Evolutionary conservation across 768 basidiomycete species (phyloP).

Genomic region (Russula brevipes): DNA sequence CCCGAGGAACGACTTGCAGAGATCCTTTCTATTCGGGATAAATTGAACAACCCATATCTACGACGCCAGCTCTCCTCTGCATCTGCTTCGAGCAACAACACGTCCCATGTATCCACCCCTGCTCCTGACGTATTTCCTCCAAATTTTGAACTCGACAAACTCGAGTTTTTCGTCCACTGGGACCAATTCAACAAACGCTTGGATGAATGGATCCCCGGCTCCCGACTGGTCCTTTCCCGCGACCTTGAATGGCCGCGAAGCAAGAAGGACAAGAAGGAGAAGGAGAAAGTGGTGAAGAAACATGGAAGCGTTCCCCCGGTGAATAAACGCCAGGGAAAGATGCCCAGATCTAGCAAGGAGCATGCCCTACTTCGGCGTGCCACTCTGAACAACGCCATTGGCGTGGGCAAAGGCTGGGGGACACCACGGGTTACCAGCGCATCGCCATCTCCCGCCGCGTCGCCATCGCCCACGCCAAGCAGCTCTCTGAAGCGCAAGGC

Average conservation of each 20-base stretch:
- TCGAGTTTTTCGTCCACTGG: constrained; percentile 98
- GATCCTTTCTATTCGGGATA: constrained; percentile 91
- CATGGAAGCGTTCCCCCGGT: constrained; percentile 33
- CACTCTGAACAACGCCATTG: constrained; percentile 35
- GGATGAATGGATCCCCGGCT: constrained; percentile 94
- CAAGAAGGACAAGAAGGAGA: constrained; percentile 56
- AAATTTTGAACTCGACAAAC: constrained; percentile 63
- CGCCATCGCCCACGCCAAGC: constrained; percentile 53
- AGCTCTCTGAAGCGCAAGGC: constrained; percentile 61
- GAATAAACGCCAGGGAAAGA: constrained; percentile 27
- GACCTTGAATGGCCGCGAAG: constrained; percentile 98
- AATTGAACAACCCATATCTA: constrained; percentile 59
- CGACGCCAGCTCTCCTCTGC: constrained; percentile 36
- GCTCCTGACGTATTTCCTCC: constrained; percentile 41
- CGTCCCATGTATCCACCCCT: constrained; percentile 17
- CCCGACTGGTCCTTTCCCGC: constrained; percentile 73
- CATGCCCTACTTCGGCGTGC: constrained; percentile 33
- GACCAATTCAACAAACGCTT: constrained; percentile 98
- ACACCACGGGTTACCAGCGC: constrained; percentile 28
- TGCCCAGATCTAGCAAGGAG: constrained; percentile 26
- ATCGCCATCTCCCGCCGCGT: constrained; percentile 36
- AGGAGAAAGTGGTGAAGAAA: constrained; percentile 52
- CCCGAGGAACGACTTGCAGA: constrained; percentile 91
- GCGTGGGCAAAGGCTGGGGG: constrained; percentile 27
- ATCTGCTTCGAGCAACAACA: constrained; percentile 31